Percentiles rank a stretch among this genome's conserved stretches.
Evolutionary conservation across 2,329 filamentous ascomycete species (phyloP).

Genomic region (Fusarium pseudoanthophilum): DNA sequence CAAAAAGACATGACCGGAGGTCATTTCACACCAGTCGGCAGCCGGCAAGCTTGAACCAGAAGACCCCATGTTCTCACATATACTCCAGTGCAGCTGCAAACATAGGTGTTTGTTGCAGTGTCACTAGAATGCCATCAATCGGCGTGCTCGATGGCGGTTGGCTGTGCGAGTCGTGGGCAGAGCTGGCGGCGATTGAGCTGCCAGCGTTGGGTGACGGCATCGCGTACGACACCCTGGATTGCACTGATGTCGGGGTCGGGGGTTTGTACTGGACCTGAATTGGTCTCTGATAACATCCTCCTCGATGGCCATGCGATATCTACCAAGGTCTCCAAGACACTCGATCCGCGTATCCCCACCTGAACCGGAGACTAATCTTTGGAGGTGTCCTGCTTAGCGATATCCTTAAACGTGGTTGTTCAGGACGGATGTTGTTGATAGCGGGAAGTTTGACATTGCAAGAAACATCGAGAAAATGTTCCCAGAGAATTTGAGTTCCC

Average conservation of each 20-base stretch:
- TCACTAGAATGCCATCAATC: fast-evolving
- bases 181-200: background rate
- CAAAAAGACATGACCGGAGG: background rate
- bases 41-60: conserved; percentile 2
- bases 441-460: background rate
- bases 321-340: too few species aligned
- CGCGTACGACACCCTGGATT: too few species aligned
- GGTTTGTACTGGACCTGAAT: too few species aligned
- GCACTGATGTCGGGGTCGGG: too few species aligned
- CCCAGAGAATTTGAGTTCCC: conserved; percentile 17
- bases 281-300: too few species aligned
- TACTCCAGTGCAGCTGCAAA: background rate
- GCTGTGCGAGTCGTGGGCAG: fast-evolving
- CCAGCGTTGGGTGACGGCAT: fast-evolving
- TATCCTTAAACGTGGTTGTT: too few species aligned
- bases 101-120: background rate
- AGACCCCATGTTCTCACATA: background rate
- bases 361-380: too few species aligned
- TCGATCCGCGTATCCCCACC: too few species aligned
- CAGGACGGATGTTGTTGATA: conserved; percentile 21
- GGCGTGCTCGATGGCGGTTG: fast-evolving
- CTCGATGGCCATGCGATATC: too few species aligned
- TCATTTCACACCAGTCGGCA: background rate
- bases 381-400: too few species aligned
- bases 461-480: background rate